phyloP scores from a whole-genome alignment of 2,329 filamentous ascomycete species.

The Periconia sp. region DNA sequence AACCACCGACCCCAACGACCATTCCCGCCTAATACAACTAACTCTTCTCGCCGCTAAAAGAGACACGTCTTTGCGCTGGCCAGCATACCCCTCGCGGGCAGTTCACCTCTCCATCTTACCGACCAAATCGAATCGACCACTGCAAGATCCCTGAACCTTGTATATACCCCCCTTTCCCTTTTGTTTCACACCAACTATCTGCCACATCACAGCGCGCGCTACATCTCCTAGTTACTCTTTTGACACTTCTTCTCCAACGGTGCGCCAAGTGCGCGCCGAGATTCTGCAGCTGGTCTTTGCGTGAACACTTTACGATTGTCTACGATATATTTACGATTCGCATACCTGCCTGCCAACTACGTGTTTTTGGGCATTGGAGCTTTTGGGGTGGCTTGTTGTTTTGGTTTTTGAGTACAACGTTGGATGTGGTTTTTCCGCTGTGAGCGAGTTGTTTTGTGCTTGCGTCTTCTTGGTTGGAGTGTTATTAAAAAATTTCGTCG shows the following conservation, averaged over 20 bases:
- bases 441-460: neutral
- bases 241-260: neutral
- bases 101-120: neutral
- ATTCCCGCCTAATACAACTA: neutral
- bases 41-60: neutral
- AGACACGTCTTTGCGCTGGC: neutral
- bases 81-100: neutral
- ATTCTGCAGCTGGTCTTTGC: neutral
- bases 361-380: neutral
- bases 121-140: neutral
- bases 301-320: neutral
- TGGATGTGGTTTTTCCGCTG: neutral
- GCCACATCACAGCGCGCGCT: neutral
- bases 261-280: neutral
- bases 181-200: neutral
- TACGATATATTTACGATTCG: neutral
- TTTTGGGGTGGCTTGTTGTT: neutral
- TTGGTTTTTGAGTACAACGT: neutral
- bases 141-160: conserved; percentile 4
- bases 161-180: conserved; percentile 8
- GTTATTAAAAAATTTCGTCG: too few species aligned
- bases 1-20: neutral
- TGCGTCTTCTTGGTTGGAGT: too few species aligned
- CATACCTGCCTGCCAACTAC: neutral
- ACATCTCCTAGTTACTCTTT: neutral